Conservation (phyloP, 106 monocot genomes). For the Hemerocallis citrina region DNA sequence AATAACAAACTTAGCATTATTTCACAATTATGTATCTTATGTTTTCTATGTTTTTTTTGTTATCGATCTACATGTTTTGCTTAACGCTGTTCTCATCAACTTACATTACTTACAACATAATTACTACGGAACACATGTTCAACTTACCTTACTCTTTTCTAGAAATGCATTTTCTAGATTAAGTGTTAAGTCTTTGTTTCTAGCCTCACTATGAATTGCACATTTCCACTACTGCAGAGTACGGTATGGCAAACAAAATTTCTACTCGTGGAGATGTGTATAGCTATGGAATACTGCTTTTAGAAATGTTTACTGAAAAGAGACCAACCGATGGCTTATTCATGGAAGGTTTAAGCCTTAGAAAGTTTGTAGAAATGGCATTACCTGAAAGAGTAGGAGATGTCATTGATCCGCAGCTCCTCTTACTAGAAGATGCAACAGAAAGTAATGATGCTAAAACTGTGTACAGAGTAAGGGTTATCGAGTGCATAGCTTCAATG, state of each 20-base stretch:
- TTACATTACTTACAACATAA: background rate
- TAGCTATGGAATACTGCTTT: slow-evolving; percentile 28
- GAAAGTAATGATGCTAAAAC: background rate
- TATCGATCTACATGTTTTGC: too few relatives aligned
- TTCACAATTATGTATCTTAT: too few relatives aligned
- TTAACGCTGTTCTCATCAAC: too few relatives aligned
- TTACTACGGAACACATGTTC: too few relatives aligned
- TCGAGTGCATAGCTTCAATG: background rate
- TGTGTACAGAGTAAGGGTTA: too few relatives aligned
- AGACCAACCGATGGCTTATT: slow-evolving; percentile 31
- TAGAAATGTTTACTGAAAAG: slow-evolving; percentile 42
- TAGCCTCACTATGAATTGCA: too few relatives aligned
- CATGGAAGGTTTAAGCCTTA: slow-evolving; percentile 12
- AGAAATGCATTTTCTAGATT: too few relatives aligned
- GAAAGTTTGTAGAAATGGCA: slow-evolving; percentile 15
- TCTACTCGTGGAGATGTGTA: slow-evolving; percentile 36
- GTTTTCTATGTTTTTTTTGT: too few relatives aligned
- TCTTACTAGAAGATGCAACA: background rate
- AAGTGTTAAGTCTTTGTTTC: too few relatives aligned
- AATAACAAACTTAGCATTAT: too few relatives aligned
- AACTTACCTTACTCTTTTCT: too few relatives aligned
- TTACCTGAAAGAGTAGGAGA: slow-evolving; percentile 13
- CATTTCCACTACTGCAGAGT: slow-evolving; percentile 27
- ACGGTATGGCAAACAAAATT: slow-evolving; percentile 14
- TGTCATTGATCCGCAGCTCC: slow-evolving; percentile 4